Conservation (phyloP, 495 filamentous ascomycete genomes). For the Hypoxylon fuscum region DNA sequence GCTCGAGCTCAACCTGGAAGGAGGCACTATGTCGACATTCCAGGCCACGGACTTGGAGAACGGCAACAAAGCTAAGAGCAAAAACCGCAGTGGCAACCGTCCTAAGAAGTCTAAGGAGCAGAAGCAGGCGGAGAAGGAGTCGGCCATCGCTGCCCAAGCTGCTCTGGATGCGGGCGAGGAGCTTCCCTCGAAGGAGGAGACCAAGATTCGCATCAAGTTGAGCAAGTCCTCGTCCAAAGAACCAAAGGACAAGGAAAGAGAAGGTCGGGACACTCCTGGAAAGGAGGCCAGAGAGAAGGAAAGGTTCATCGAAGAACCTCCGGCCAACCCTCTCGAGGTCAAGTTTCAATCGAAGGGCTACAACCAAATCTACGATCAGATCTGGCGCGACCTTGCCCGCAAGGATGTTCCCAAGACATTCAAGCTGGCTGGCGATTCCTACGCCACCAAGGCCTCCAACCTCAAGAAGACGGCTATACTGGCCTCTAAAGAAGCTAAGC, state of each 20-base stretch:
- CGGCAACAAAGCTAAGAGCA: constrained; percentile 67
- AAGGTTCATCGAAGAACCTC: constrained; percentile 64
- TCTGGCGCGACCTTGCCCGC: constrained; percentile 92
- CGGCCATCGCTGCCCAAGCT: constrained; percentile 86
- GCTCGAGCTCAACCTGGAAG: constrained; percentile 83
- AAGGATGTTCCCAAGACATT: constrained; percentile 94
- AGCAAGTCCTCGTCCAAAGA: constrained; percentile 60
- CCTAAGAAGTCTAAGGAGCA: constrained; percentile 94
- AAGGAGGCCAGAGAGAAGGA: constrained; percentile 76
- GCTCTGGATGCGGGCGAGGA: constrained; percentile 86
- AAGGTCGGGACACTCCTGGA: constrained; percentile 48
- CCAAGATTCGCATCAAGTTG: constrained; percentile 66
- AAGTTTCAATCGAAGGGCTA: constrained; percentile 89
- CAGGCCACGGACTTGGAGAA: constrained; percentile 69
- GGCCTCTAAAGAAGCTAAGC: constrained; percentile 94
- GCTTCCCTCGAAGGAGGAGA: constrained; percentile 74
- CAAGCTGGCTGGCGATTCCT: constrained; percentile 83
- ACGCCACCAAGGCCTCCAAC: constrained; percentile 86
- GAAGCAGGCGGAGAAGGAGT: constrained; percentile 94
- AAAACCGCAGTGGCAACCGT: constrained; percentile 71
- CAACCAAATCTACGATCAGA: constrained; percentile 97
- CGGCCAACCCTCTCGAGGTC: constrained; percentile 53
- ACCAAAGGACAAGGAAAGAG: constrained; percentile 55
- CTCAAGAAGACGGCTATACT: constrained; percentile 96
- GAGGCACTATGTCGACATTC: constrained; percentile 88